A percentile compares a stretch with the other conserved stretches of the same genome.
phyloP scores from a whole-genome alignment of 2,329 filamentous ascomycete genomes.

The Fusarium sp. region DNA sequence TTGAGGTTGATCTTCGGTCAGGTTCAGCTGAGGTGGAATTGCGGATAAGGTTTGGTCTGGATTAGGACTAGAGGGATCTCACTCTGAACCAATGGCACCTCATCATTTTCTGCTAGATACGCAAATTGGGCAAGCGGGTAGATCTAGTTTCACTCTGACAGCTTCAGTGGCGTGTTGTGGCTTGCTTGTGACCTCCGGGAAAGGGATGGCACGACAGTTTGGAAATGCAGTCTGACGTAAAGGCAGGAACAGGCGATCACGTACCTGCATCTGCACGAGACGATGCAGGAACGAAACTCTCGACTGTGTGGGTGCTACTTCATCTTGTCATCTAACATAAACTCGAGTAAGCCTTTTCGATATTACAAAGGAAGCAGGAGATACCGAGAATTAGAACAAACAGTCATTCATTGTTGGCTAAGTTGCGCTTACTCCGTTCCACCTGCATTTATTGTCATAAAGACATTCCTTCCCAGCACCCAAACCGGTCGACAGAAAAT shows the following conservation, averaged over 20 bases:
- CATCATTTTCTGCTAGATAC: conserved; percentile 4
- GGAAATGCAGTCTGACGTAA: conserved; percentile 8
- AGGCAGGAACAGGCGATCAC: conserved; percentile 23
- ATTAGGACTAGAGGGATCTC: conserved; percentile 20
- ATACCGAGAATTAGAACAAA: background rate
- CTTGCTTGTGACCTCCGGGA: conserved; percentile 31
- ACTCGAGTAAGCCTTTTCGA: background rate
- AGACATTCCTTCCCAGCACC: conserved; percentile 33
- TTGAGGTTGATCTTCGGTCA: conserved; percentile 5
- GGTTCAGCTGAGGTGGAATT: conserved; percentile 2
- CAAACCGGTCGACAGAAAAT: conserved; percentile 9
- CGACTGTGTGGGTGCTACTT: background rate
- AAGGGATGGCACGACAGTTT: conserved; percentile 22
- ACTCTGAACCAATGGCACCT: conserved; percentile 6
- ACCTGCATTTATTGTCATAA: conserved; percentile 14
- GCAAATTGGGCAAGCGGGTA: conserved; percentile 37
- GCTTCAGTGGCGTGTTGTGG: conserved; percentile 22
- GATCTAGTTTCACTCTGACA: conserved; percentile 26
- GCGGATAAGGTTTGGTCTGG: background rate
- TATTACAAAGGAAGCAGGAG: background rate
- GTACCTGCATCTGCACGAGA: conserved; percentile 8
- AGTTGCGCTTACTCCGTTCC: background rate
- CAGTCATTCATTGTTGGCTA: background rate
- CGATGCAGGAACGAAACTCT: conserved; percentile 8
- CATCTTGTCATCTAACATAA: background rate